phyloP scores from a whole-genome alignment of 345 rosid genomes.

The Ceriops tagal region DNA sequence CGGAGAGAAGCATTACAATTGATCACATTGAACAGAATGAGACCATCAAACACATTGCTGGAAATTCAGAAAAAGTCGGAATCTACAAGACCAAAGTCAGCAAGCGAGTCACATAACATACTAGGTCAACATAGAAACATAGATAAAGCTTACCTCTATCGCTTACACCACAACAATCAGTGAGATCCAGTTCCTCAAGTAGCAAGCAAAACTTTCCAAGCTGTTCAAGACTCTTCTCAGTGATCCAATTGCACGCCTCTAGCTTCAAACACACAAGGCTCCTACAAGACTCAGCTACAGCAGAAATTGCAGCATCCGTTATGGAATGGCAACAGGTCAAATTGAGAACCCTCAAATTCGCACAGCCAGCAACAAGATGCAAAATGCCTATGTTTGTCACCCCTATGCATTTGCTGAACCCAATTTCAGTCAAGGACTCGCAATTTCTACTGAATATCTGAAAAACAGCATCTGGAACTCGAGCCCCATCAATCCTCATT shows the following conservation, averaged over 20 bases:
- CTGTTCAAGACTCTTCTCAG: conserved; percentile 68
- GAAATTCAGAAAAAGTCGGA: background rate
- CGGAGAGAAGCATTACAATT: conserved; percentile 2
- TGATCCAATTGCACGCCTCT: conserved; percentile 80
- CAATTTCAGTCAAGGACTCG: conserved; percentile 61
- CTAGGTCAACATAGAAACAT: background rate
- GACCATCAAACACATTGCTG: too few species aligned
- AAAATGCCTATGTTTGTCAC: conserved; percentile 56
- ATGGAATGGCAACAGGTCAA: conserved; percentile 70
- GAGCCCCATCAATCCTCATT: conserved; percentile 60
- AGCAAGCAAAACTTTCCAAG: conserved; percentile 54
- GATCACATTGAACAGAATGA: conserved; percentile 2
- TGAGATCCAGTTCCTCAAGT: conserved; percentile 84
- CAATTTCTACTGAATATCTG: conserved; percentile 46
- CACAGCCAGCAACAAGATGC: conserved; percentile 56
- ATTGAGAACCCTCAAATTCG: conserved; percentile 51
- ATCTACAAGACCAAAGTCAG: background rate
- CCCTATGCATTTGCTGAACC: conserved; percentile 69
- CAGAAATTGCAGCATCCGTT: conserved; percentile 68
- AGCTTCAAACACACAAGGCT: conserved; percentile 62
- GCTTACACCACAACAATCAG: conserved; percentile 67
- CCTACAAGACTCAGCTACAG: conserved; percentile 63
- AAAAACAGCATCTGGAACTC: conserved; percentile 46
- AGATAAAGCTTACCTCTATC: conserved; percentile 54
- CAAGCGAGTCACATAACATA: background rate